These are phyloP conservation scores for Agrocybe praecox DNA, from an alignment of 768 basidiomycete species.

Conservation along the genomic window DNA sequence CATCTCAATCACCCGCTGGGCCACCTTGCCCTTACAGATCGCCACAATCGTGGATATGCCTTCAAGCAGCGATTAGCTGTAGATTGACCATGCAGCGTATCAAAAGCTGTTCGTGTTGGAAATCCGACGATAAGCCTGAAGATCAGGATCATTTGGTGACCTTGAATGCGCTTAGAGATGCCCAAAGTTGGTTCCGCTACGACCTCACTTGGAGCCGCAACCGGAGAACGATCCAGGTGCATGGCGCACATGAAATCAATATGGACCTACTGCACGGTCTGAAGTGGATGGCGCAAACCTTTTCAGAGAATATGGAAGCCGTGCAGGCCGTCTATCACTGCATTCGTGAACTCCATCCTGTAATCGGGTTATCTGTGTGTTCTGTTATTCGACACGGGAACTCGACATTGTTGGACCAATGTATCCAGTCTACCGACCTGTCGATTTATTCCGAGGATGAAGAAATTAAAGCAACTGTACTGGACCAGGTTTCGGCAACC, in stretches of 20 bases:
- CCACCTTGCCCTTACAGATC: constrained; percentile 26
- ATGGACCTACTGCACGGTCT: constrained; percentile 12
- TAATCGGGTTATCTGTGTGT: neutral
- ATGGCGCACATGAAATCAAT: constrained; percentile 6
- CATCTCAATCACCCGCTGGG: neutral
- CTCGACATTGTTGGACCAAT: neutral
- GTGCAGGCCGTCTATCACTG: neutral
- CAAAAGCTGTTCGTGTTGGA: neutral
- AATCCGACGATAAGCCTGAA: constrained; percentile 3
- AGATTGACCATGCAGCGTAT: neutral
- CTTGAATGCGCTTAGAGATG: neutral
- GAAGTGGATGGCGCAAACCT: constrained; percentile 13
- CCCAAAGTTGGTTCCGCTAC: constrained; percentile 8
- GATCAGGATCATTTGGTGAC: neutral
- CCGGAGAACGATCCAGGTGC: neutral
- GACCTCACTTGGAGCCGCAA: constrained; percentile 6
- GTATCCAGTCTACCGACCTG: neutral
- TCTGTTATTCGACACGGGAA: neutral
- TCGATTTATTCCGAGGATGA: neutral
- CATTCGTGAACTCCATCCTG: neutral
- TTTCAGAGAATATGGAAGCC: constrained; percentile 10
- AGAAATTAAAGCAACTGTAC: neutral
- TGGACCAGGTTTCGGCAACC: neutral
- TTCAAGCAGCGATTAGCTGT: neutral
- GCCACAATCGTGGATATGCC: constrained; percentile 26